Base-by-base conservation (phyloP, 805 yeast species). In the Saturnispora diversa region DNA sequence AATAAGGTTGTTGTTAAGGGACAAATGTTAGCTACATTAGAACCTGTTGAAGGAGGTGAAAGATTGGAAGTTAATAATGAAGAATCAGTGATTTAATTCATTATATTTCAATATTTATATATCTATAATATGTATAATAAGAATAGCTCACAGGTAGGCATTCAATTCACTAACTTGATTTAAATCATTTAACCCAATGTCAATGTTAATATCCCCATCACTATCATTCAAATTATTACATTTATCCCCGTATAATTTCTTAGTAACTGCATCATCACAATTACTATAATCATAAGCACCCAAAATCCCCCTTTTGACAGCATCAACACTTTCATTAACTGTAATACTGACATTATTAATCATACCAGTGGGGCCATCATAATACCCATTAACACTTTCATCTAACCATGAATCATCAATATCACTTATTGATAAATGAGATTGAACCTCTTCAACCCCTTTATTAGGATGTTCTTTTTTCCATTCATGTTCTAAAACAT, bases 1-100 rank as follows among this genome's bases (percentile, higher is more conserved):
- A 75, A 97, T 55, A 62, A 66, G 3, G 87, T 86, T 17, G 88
- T 90, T 33, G 86, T 83, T 7, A 78, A 96, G 62, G 94, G 96
- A 11, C 87, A 94, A 2, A 69, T 78, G 42, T 60, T 90, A 44
- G 72, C 84, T 50, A 75, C 85, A 5, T 70, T 79, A 54, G 77
- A 87, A 3, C 90, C 94, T 16, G 70, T 72, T 26, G 79, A 79
- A 36, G 92, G 92, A 10, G 69, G 75, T 49, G 84, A 77, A 51
- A 63, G 66, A 43, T 81, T 84, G 52, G 80, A 74, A 35, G 81
- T 37, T 21, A 19, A 21, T 5, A 19, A 37, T n/a, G 20, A 33
- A 17, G 21, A 16, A 13, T 12, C 33, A 12, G 19, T 34, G 10
- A 31, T 31, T 20, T 39, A 39, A 24, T 17, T 19, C 22, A 5